A percentile compares a stretch with the other conserved stretches of the same genome.
These are phyloP conservation scores for Talaromyces sp. DNA, from an alignment of 2,329 filamentous ascomycete genomes.

Conservation along the genomic window DNA sequence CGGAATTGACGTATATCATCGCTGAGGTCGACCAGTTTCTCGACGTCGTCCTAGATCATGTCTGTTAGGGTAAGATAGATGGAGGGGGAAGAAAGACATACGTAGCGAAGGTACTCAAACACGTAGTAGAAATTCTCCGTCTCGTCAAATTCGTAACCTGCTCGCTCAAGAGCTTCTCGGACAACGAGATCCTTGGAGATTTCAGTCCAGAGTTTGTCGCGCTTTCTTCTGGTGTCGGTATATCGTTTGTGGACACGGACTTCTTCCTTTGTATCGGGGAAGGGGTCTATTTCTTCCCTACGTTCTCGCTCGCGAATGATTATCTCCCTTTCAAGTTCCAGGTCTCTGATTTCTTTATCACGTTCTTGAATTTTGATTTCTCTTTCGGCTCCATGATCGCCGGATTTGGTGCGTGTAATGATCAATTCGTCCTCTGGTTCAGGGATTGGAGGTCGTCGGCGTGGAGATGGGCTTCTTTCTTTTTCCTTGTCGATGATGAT, in stretches of 20 bases:
- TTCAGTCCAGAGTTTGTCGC: slow-evolving; percentile 84
- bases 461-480: slow-evolving; percentile 37
- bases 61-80: background rate
- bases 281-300: slow-evolving; percentile 51
- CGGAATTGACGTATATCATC: slow-evolving; percentile 73
- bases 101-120: slow-evolving; percentile 83
- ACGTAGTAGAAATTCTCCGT: slow-evolving; percentile 88
- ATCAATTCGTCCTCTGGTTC: slow-evolving; percentile 24
- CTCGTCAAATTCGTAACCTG: slow-evolving; percentile 88
- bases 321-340: slow-evolving; percentile 22
- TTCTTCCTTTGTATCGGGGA: slow-evolving; percentile 54
- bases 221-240: slow-evolving; percentile 36
- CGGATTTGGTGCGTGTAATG: slow-evolving; percentile 31
- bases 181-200: slow-evolving; percentile 90
- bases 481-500: slow-evolving; percentile 56
- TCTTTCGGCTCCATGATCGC: slow-evolving; percentile 23
- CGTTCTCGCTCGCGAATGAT: slow-evolving; percentile 17
- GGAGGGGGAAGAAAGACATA: slow-evolving; percentile 52
- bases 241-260: slow-evolving; percentile 48
- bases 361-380: slow-evolving; percentile 15
- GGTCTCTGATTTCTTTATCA: slow-evolving; percentile 26
- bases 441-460: slow-evolving; percentile 23
- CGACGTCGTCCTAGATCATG: slow-evolving; percentile 73
- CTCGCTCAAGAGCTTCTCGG: slow-evolving; percentile 78
- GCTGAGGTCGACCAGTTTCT: slow-evolving; percentile 76